Conservation (phyloP, 495 filamentous ascomycete genomes). For the Lichenothelia convexa region DNA sequence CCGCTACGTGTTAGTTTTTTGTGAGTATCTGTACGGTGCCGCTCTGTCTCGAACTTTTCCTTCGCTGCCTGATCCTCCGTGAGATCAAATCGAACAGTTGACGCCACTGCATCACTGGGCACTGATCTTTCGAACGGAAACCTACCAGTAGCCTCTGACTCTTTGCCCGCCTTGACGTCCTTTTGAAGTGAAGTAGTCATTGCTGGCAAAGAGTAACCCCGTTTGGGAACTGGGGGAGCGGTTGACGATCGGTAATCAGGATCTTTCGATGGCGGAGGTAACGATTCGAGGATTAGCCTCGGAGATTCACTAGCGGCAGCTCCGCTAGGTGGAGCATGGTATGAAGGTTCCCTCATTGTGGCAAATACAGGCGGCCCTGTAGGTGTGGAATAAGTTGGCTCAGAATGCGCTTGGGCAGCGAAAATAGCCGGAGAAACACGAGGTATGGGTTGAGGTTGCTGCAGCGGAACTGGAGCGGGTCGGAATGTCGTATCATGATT, state of each 20-base stretch:
- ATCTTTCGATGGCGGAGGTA: no score
- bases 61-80: conserved; percentile 16
- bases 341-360: no score
- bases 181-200: conserved; percentile 12
- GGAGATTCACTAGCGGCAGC: no score
- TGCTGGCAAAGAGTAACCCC: not conserved
- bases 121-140: conserved; percentile 1
- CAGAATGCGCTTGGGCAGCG: conserved; percentile 5
- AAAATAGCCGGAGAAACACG: conserved; percentile 16
- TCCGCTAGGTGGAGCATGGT: no score
- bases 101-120: not conserved
- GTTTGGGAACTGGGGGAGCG: conserved; percentile 1
- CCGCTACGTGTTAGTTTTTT: not conserved
- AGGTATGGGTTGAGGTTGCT: conserved; percentile 22
- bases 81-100: conserved; percentile 18
- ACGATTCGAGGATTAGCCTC: no score
- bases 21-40: not conserved
- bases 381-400: conserved; percentile 12
- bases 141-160: conserved; percentile 12
- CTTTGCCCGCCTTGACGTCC: conserved; percentile 15
- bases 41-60: conserved; percentile 10
- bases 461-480: conserved; percentile 16
- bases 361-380: conserved; percentile 18
- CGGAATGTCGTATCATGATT: not conserved
- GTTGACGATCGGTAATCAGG: no score